A percentile compares a stretch with the other conserved stretches of the same genome.
phyloP scores from a whole-genome alignment of 176 grass and related monocot genomes.

The Eleusine coracana region DNA sequence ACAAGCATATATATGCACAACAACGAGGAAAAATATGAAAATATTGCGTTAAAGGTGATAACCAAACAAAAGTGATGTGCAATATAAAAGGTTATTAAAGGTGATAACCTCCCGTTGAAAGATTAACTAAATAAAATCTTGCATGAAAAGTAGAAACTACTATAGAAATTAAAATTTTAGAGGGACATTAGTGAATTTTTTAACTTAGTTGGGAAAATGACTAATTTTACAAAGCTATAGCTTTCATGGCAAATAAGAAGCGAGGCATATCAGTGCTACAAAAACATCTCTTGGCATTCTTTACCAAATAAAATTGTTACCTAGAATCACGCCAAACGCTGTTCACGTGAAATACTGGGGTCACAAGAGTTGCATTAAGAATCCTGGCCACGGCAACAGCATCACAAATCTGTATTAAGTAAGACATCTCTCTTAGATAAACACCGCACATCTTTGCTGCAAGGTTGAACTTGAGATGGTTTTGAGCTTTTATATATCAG shows the following conservation, averaged over 20 bases:
- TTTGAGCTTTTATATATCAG: background rate
- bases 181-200: conserved; percentile 4
- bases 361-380: conserved; percentile 96
- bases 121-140: conserved; percentile 9
- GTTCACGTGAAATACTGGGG: conserved; percentile 87
- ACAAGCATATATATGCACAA: background rate
- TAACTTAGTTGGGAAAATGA: background rate
- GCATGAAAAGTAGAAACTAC: background rate
- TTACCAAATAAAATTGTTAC: conserved; percentile 46
- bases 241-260: conserved; percentile 2
- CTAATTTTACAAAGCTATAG: conserved; percentile 11
- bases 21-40: background rate
- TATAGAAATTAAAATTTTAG: background rate
- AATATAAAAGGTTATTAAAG: background rate
- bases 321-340: conserved; percentile 97
- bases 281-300: conserved; percentile 10
- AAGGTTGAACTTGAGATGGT: conserved; percentile 16
- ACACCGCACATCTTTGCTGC: conserved; percentile 8
- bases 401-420: conserved; percentile 78
- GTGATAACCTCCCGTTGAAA: background rate
- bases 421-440: conserved; percentile 40
- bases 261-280: background rate
- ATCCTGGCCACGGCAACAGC: conserved; percentile 84
- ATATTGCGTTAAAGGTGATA: background rate
- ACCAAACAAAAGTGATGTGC: background rate